Conservation (phyloP, 179 eudicot species). For the Beta corolliflora region DNA sequence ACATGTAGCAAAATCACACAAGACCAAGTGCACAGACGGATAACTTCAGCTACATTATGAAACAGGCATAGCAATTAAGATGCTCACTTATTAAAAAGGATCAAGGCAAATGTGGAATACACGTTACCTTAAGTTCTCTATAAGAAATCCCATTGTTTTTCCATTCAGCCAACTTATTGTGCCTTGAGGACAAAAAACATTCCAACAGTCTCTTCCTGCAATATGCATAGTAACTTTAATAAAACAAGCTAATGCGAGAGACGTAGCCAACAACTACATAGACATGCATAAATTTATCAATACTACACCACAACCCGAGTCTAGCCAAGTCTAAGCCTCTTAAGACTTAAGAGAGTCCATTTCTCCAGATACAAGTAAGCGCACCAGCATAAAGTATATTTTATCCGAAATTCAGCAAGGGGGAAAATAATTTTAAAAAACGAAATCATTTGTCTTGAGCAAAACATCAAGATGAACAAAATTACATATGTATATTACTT, state of each 20-base stretch:
- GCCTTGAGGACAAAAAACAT: constrained; percentile 54
- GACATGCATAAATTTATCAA: background rate
- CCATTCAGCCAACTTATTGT: constrained; percentile 26
- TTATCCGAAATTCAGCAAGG: background rate
- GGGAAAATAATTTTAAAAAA: background rate
- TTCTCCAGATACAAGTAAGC: background rate
- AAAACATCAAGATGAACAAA: background rate
- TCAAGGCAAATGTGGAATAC: background rate
- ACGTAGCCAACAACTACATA: background rate
- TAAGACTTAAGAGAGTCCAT: background rate
- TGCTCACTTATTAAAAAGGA: background rate
- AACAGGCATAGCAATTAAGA: background rate
- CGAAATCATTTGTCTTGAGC: background rate
- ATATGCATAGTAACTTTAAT: background rate
- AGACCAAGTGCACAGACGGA: background rate
- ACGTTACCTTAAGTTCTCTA: constrained; percentile 69
- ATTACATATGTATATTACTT: constrained; percentile 47
- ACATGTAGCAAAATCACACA: background rate
- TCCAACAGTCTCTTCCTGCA: constrained; percentile 79
- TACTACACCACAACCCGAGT: background rate
- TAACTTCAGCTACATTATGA: background rate
- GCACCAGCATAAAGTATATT: background rate
- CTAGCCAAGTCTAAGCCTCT: background rate
- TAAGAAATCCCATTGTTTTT: constrained; percentile 39
- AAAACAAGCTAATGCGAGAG: background rate